Percentiles rank a stretch among this genome's conserved stretches.
phyloP scores from a whole-genome alignment of 169 alveolate genomes.

The Plasmodium falciparum region DNA sequence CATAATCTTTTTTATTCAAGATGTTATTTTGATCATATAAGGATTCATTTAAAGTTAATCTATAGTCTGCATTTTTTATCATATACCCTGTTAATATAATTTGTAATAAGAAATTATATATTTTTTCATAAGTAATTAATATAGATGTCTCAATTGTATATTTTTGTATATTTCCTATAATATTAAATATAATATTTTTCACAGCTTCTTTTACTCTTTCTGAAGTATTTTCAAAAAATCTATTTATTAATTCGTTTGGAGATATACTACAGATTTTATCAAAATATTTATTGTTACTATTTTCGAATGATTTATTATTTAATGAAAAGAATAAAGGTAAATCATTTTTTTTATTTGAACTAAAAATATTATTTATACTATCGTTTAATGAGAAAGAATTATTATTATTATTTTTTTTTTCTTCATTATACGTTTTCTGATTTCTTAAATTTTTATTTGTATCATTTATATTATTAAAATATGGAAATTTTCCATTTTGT shows the following conservation, averaged over 20 bases:
- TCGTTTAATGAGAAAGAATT: conserved; percentile 24
- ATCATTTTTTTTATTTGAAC: conserved; percentile 49
- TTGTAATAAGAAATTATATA: conserved; percentile 82
- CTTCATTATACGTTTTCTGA: neutral
- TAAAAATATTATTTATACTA: conserved; percentile 47
- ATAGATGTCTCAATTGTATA: conserved; percentile 87
- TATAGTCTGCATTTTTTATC: conserved; percentile 88
- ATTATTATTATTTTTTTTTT: neutral
- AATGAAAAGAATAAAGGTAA: conserved; percentile 60
- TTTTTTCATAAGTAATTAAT: conserved; percentile 85
- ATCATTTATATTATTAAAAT: conserved; percentile 8
- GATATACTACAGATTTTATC: conserved; percentile 73
- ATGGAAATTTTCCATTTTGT: neutral
- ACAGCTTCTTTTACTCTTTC: conserved; percentile 87
- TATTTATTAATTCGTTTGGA: conserved; percentile 82
- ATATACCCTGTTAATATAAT: conserved; percentile 88
- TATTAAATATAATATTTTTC: conserved; percentile 83
- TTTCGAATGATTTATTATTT: conserved; percentile 58
- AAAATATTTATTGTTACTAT: conserved; percentile 75
- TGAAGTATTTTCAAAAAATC: conserved; percentile 84
- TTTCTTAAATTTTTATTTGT: neutral
- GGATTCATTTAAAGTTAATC: conserved; percentile 81
- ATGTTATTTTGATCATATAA: conserved; percentile 63
- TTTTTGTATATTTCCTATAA: conserved; percentile 85
- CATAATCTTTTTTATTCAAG: conserved; percentile 17